Conservation (phyloP, 148 eudicot species). For the Chenopodium berlandieri region DNA sequence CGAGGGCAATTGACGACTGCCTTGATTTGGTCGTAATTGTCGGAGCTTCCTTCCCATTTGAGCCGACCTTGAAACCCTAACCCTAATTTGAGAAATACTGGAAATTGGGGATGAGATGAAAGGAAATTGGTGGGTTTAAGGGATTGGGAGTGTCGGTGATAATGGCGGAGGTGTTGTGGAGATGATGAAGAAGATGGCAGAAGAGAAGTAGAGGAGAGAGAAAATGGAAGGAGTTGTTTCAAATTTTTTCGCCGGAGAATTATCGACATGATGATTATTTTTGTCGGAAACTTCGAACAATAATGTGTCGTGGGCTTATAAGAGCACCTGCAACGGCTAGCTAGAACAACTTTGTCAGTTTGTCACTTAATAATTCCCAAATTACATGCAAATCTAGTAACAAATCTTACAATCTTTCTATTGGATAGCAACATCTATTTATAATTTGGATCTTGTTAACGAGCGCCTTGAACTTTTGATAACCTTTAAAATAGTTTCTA, state of each 20-base stretch:
- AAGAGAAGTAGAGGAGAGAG: not conserved
- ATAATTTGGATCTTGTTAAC: no score
- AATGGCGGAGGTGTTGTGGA: not conserved
- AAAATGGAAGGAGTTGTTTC: not conserved
- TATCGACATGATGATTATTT: not conserved
- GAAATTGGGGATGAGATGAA: not conserved
- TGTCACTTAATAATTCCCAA: no score
- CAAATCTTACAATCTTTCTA: no score
- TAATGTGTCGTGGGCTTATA: no score
- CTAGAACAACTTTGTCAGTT: no score
- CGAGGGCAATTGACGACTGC: constrained; percentile 82
- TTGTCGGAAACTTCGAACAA: not conserved
- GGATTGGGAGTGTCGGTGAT: constrained; percentile 19
- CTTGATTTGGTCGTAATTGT: constrained; percentile 59
- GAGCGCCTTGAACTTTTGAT: no score
- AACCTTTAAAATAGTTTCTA: no score
- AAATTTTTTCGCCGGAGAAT: not conserved
- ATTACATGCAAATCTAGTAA: no score
- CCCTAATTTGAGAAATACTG: constrained; percentile 18
- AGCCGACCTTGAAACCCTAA: constrained; percentile 46
- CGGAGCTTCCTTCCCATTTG: constrained; percentile 77
- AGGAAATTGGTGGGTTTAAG: constrained; percentile 8
- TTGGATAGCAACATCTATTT: no score
- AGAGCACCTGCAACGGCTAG: no score
- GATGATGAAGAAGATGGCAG: not conserved